Evolutionary conservation across 345 rosid genomes (phyloP).

Genomic region (Noccaea caerulescens): DNA sequence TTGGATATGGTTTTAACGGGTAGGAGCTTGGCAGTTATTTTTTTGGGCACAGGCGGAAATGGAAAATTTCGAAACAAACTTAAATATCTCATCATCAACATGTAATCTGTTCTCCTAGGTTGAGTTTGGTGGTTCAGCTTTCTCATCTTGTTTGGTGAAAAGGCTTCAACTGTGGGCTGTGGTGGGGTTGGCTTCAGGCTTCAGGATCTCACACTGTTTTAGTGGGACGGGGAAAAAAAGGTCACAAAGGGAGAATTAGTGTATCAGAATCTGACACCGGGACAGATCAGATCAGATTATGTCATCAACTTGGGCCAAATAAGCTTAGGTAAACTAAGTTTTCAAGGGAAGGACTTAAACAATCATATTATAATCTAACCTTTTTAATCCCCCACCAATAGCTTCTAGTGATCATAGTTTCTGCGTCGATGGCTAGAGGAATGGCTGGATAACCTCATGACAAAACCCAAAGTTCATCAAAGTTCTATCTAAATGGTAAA

Average conservation of each 20-base stretch:
- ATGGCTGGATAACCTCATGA: slow-evolving; percentile 89
- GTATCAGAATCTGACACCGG: slow-evolving; percentile 71
- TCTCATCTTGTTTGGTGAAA: slow-evolving; percentile 88
- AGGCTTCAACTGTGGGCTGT: slow-evolving; percentile 82
- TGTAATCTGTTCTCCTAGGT: slow-evolving; percentile 69
- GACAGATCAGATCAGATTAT: slow-evolving; percentile 41
- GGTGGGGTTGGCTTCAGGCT: slow-evolving; percentile 85
- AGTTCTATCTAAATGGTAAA: slow-evolving; percentile 14
- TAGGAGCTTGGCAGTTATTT: slow-evolving; percentile 59
- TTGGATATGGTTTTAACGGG: slow-evolving; percentile 59
- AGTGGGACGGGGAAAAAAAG: slow-evolving; percentile 67
- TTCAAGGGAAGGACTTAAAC: slow-evolving; percentile 45
- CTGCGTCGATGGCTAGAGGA: slow-evolving; percentile 78
- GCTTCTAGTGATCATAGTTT: slow-evolving; percentile 79
- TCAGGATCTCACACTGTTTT: slow-evolving; percentile 89
- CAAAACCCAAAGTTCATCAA: slow-evolving; percentile 35
- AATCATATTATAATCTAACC: slow-evolving; percentile 51
- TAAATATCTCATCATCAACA: slow-evolving; percentile 57
- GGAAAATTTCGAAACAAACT: slow-evolving; percentile 53
- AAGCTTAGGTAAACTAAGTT: slow-evolving; percentile 54
- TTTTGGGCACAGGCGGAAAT: slow-evolving; percentile 56
- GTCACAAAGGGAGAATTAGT: slow-evolving; percentile 71
- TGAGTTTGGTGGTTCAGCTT: slow-evolving; percentile 76
- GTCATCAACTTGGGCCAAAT: slow-evolving; percentile 46
- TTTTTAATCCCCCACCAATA: slow-evolving; percentile 49